Evolutionary conservation across 2,329 filamentous ascomycete species (phyloP), one percentile per base, ranked within the genome.

Genomic region (Seiridium cupressi): DNA sequence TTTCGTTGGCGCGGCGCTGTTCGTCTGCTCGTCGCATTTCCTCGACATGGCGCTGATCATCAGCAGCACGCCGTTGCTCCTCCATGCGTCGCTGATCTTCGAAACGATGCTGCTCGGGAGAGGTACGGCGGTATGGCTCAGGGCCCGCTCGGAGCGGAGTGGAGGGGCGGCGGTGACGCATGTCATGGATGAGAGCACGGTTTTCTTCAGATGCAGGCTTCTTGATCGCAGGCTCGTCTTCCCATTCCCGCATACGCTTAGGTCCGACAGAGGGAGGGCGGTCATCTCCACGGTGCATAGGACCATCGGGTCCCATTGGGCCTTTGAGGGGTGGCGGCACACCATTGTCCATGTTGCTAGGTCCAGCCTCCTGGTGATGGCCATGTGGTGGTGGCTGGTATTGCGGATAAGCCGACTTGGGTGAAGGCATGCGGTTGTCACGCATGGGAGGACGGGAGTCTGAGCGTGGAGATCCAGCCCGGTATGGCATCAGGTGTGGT

Each of bases 241-340:
- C 95, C 93, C 95, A 97, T 70, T 98, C 95, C 54, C 93, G 89
- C 73, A 88, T 84, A 60, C 95, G 87, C 82, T 99, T 99, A 60
- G 89, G 87, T 3, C 85, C 85, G 9, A 91, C 90, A 44, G 92
- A 96, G 1, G 89, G 77, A 18, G 93, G 91, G n/a, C 93, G 85
- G 59, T 96, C 90, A 62, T 81, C 83, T 58, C 86, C 84, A 61
- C 85, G 79, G 58, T 82, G 89, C 61, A 85, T 81, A 32, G 86
- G 84, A 61, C 85, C 84, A 69, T 94, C 89, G 51, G 89, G 88
- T 51, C 89, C 86, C 60, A 81, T 77, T 1, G 77, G 68, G 3
- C 77, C 76, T 57, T 79, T 79, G 31, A 78, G 77, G 61, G 86
- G 87, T 42, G 86, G 84, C 36, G 89, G 83, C 64, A 88, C 87